Evolutionary conservation across 2,329 filamentous ascomycete species (phyloP).

Genomic region (Leptographium radiaticola): DNA sequence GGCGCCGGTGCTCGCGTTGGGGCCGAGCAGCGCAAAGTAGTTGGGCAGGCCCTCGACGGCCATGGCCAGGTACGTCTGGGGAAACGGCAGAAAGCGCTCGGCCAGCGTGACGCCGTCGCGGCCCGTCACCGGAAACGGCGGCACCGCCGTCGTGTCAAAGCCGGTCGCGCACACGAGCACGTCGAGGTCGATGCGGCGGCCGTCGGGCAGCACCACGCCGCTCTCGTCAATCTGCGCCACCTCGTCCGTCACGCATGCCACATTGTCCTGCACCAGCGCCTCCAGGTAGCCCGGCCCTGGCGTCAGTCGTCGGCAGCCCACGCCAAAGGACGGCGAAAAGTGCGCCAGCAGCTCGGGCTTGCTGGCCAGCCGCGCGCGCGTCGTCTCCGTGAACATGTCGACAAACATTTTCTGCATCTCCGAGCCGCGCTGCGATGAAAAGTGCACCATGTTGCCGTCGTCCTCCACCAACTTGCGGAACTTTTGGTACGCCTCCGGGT

Average conservation of each 20-base stretch:
- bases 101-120: slow-evolving; percentile 9
- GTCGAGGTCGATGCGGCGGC: slow-evolving; percentile 16
- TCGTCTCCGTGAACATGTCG: not conserved
- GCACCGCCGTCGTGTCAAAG: slow-evolving; percentile 19
- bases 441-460: not conserved
- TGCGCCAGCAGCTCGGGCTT: not conserved
- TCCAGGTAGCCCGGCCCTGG: slow-evolving; percentile 30
- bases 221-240: slow-evolving; percentile 17
- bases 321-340: not conserved
- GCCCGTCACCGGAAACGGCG: slow-evolving; percentile 19
- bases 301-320: slow-evolving; percentile 29
- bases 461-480: not conserved
- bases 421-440: not conserved
- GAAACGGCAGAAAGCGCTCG: slow-evolving; percentile 18
- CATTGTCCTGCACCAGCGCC: slow-evolving; percentile 24
- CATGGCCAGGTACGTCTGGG: slow-evolving; percentile 5
- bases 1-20: slow-evolving; percentile 6
- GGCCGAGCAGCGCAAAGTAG: slow-evolving; percentile 6
- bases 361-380: not conserved
- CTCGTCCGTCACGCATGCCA: slow-evolving; percentile 24
- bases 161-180: slow-evolving; percentile 24
- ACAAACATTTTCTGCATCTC: not conserved
- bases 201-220: slow-evolving; percentile 19
- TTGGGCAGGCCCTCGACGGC: slow-evolving; percentile 7
- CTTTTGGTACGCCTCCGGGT: not conserved